Conservation (phyloP, 2,329 filamentous ascomycete species). For the Nemania sp. region DNA sequence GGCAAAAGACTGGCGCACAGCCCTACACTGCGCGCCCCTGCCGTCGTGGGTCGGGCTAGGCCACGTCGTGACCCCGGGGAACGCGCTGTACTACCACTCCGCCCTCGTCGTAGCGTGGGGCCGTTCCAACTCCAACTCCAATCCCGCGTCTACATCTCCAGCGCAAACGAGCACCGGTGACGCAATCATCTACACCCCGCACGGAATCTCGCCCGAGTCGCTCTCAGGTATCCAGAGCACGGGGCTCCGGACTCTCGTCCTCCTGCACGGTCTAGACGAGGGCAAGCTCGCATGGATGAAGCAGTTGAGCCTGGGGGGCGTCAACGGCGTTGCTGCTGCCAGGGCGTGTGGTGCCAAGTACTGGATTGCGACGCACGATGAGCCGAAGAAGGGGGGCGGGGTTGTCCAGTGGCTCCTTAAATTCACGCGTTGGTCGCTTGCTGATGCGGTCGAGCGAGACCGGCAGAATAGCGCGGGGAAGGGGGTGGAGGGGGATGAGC, state of each 20-base stretch:
- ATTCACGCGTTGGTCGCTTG: conserved; percentile 58
- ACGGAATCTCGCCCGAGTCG: conserved; percentile 65
- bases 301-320: conserved; percentile 73
- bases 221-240: conserved; percentile 59
- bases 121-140: too few relatives aligned
- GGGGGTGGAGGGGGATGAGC: conserved; percentile 43
- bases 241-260: conserved; percentile 64
- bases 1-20: conserved; percentile 43
- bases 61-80: conserved; percentile 64
- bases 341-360: conserved; percentile 54
- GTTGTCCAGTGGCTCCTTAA: conserved; percentile 65
- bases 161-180: conserved; percentile 38
- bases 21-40: conserved; percentile 52
- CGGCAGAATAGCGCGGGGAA: conserved; percentile 41
- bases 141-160: too few relatives aligned
- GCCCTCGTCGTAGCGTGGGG: conserved; percentile 69
- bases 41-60: conserved; percentile 73
- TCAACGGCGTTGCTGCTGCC: conserved; percentile 59
- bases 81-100: conserved; percentile 71
- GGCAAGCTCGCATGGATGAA: conserved; percentile 63
- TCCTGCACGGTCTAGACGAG: conserved; percentile 74
- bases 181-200: conserved; percentile 72
- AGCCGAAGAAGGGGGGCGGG: conserved; percentile 69
- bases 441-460: conserved; percentile 57
- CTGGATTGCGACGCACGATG: conserved; percentile 75